Evolutionary conservation across 768 basidiomycete species (phyloP).

Genomic region (Suillus discolor): DNA sequence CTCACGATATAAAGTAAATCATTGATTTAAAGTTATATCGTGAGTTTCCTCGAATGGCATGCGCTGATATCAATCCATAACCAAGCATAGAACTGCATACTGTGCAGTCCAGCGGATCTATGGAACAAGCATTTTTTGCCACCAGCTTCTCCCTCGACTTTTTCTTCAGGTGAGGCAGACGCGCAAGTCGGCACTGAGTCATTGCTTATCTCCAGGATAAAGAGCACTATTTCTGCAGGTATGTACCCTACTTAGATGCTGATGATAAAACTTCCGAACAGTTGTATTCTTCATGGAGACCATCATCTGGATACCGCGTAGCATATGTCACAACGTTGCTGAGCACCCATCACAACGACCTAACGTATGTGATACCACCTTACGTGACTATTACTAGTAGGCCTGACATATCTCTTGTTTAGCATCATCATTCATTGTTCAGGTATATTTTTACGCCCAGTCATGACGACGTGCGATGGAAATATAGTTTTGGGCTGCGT

Average conservation of each 20-base stretch:
- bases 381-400: slow-evolving; percentile 20
- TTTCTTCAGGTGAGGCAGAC: not conserved
- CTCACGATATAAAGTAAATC: no score
- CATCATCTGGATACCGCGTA: slow-evolving; percentile 31
- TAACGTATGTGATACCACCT: slow-evolving; percentile 17
- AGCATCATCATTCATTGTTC: slow-evolving; percentile 22
- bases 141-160: not conserved
- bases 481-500: slow-evolving; percentile 10
- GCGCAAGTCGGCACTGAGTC: not conserved
- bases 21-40: no score
- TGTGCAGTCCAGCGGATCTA: slow-evolving; percentile 6
- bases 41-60: not conserved
- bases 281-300: slow-evolving; percentile 29
- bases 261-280: slow-evolving; percentile 9
- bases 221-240: slow-evolving; percentile 13
- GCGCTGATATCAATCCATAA: not conserved
- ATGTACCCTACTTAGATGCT: not conserved
- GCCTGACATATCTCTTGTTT: slow-evolving; percentile 18
- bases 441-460: slow-evolving; percentile 2
- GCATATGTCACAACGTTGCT: slow-evolving; percentile 29
- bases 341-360: slow-evolving; percentile 28
- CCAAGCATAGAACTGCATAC: not conserved
- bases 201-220: slow-evolving; percentile 9
- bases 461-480: slow-evolving; percentile 5
- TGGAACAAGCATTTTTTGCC: not conserved